Percentiles rank a stretch among this genome's conserved stretches.
phyloP scores from a whole-genome alignment of 2,329 filamentous ascomycete genomes.

The Fusarium setosum region DNA sequence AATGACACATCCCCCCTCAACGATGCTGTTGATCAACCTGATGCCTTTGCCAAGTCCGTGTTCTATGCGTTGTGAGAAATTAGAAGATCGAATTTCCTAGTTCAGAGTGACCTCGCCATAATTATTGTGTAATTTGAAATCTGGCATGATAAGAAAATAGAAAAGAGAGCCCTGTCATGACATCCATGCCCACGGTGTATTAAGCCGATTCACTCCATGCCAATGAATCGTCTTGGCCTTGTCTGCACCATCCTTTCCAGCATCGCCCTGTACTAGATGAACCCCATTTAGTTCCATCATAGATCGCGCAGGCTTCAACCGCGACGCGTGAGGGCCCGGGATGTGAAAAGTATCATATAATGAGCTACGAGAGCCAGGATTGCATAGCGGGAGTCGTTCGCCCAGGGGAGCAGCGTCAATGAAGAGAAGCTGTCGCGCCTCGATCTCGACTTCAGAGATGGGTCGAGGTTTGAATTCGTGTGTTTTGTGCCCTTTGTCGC shows the following conservation, averaged over 20 bases:
- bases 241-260: slow-evolving; percentile 17
- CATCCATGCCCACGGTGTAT: slow-evolving; percentile 45
- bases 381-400: slow-evolving; percentile 34
- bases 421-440: slow-evolving; percentile 31
- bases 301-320: slow-evolving; percentile 35
- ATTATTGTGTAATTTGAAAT: not conserved
- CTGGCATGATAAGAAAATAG: not conserved
- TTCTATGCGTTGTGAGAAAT: too few species aligned
- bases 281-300: slow-evolving; percentile 43
- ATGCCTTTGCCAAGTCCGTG: not conserved
- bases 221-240: slow-evolving; percentile 43
- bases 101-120: not conserved
- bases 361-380: slow-evolving; percentile 29
- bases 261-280: slow-evolving; percentile 21
- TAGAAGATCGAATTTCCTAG: too few species aligned
- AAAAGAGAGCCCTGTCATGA: slow-evolving; percentile 30
- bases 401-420: slow-evolving; percentile 4
- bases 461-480: slow-evolving; percentile 4
- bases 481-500: not conserved
- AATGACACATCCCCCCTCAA: slow-evolving; percentile 71
- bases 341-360: slow-evolving; percentile 42
- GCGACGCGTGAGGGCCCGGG: slow-evolving; percentile 29
- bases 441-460: slow-evolving; percentile 30
- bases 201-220: slow-evolving; percentile 44
- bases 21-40: slow-evolving; percentile 19